phyloP scores from a whole-genome alignment of 345 rosid genomes.

The Brassica carinata region DNA sequence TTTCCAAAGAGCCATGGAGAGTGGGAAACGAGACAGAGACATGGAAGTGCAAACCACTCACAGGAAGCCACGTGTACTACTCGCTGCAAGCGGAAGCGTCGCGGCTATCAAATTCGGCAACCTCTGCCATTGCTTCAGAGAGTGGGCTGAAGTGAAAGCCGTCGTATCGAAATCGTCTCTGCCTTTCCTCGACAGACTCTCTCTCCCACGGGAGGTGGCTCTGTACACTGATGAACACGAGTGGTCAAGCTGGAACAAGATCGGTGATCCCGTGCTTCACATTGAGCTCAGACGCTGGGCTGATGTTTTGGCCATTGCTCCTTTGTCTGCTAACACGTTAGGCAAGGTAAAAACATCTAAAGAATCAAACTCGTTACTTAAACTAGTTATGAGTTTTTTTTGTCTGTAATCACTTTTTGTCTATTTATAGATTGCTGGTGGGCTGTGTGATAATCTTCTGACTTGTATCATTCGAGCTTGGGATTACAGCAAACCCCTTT shows the following conservation, averaged over 20 bases:
- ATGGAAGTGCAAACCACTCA: conserved; percentile 36
- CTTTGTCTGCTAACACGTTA: conserved; percentile 90
- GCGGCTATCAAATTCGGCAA: conserved; percentile 89
- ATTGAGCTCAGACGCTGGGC: conserved; percentile 94
- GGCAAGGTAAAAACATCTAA: conserved; percentile 65
- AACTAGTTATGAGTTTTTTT: not conserved
- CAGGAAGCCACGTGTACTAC: conserved; percentile 67
- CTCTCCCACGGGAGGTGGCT: conserved; percentile 68
- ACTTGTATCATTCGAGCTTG: conserved; percentile 91
- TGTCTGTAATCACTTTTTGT: not conserved
- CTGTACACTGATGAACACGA: conserved; percentile 85
- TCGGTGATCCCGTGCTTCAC: conserved; percentile 91
- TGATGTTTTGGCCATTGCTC: conserved; percentile 90
- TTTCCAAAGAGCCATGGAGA: conserved; percentile 25
- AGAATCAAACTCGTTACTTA: not conserved
- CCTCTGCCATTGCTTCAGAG: conserved; percentile 80
- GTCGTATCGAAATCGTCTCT: conserved; percentile 75
- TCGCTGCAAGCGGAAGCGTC: conserved; percentile 92
- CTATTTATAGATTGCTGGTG: conserved; percentile 79
- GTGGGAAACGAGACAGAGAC: conserved; percentile 40
- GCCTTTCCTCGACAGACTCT: conserved; percentile 71
- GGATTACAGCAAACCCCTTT: conserved; percentile 82
- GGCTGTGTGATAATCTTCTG: conserved; percentile 84
- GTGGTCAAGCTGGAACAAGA: conserved; percentile 82
- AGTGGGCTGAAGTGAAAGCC: conserved; percentile 92